phyloP scores from a whole-genome alignment of 2,329 filamentous ascomycete species.

The Colletotrichum australisinense region DNA sequence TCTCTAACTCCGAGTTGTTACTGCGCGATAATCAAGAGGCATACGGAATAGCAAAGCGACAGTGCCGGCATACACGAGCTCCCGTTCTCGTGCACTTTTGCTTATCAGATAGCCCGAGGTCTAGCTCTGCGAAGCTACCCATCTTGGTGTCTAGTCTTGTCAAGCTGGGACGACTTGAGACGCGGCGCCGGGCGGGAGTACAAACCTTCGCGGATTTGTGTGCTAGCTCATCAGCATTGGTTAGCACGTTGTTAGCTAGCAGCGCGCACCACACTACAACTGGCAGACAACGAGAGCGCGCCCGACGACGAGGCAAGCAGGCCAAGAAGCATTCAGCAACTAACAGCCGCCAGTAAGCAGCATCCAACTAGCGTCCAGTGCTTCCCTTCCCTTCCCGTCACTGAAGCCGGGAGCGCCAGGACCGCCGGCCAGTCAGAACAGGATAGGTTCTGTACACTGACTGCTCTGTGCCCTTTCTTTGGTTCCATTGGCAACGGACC shows the following conservation, averaged over 20 bases:
- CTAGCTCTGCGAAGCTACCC: neutral
- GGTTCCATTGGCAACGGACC: neutral
- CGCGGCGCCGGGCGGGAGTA: neutral
- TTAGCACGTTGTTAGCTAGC: neutral
- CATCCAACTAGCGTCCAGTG: neutral
- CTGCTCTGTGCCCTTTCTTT: neutral
- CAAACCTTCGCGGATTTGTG: neutral
- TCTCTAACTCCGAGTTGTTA: neutral
- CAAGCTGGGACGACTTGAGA: constrained; percentile 3
- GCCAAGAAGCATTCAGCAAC: too few relatives aligned
- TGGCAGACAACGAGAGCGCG: neutral
- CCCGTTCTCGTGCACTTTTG: neutral
- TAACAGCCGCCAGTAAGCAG: too few relatives aligned
- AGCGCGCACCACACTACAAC: neutral
- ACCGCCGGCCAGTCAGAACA: neutral
- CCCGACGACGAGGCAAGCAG: neutral
- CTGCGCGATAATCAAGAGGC: neutral
- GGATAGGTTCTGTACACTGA: neutral
- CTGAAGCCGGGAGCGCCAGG: neutral
- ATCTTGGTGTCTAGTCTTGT: neutral
- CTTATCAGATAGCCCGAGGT: neutral
- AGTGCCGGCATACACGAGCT: neutral
- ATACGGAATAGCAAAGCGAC: neutral
- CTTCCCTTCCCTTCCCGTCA: constrained; percentile 8
- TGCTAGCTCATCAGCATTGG: neutral